Conservation (phyloP, 768 basidiomycete genomes). For the Scleroderma citrinum region DNA sequence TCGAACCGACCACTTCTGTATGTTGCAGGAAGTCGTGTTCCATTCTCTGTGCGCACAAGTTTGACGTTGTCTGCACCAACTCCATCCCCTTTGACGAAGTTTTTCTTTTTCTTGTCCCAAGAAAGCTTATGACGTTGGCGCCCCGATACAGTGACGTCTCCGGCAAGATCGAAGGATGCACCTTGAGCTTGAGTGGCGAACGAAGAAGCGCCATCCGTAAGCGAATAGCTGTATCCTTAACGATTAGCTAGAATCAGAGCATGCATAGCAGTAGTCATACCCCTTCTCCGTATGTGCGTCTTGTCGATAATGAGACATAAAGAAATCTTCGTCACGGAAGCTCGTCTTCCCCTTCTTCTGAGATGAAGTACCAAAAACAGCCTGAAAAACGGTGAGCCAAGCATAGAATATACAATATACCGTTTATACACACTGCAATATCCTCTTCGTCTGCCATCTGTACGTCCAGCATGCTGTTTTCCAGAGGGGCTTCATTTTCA, state of each 20-base stretch:
- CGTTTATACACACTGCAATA: slow-evolving; percentile 47
- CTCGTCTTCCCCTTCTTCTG: slow-evolving; percentile 39
- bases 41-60: slow-evolving; percentile 89
- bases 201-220: slow-evolving; percentile 79
- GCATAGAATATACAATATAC: not conserved
- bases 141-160: slow-evolving; percentile 57
- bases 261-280: slow-evolving; percentile 38
- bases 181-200: slow-evolving; percentile 80
- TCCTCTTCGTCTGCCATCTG: slow-evolving; percentile 80
- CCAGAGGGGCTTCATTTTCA: slow-evolving; percentile 27
- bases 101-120: slow-evolving; percentile 98
- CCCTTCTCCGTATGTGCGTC: slow-evolving; percentile 86
- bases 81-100: slow-evolving; percentile 82
- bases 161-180: slow-evolving; percentile 76
- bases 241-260: not conserved
- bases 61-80: slow-evolving; percentile 90
- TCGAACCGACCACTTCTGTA: slow-evolving; percentile 93
- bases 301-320: slow-evolving; percentile 89
- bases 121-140: slow-evolving; percentile 58
- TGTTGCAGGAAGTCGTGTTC: slow-evolving; percentile 82
- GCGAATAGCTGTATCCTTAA: slow-evolving; percentile 61
- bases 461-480: slow-evolving; percentile 28
- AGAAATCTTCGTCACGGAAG: slow-evolving; percentile 81
- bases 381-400: slow-evolving; percentile 33
- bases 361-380: slow-evolving; percentile 55